phyloP scores from a whole-genome alignment of 306 rosid species.

The Dalbergia cochinchinensis region DNA sequence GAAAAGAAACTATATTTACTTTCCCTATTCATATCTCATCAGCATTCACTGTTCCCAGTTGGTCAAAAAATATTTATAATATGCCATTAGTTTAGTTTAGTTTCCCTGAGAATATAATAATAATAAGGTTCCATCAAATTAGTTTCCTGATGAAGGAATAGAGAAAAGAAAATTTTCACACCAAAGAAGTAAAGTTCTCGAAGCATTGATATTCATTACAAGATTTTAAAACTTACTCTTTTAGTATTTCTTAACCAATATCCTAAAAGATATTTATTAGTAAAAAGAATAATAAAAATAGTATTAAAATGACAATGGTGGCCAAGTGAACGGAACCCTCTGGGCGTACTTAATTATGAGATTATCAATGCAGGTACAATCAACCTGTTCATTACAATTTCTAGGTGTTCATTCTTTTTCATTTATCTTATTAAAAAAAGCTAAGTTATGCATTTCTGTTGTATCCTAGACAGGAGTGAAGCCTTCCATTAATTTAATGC shows the following conservation, averaged over 20 bases:
- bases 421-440: too few species aligned
- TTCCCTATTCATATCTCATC: background rate
- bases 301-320: background rate
- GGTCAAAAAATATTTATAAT: background rate
- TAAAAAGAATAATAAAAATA: background rate
- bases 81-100: background rate
- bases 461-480: background rate
- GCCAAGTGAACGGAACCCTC: background rate
- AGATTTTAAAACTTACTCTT: too few species aligned
- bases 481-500: background rate
- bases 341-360: background rate
- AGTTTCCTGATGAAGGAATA: too few species aligned
- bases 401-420: background rate
- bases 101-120: background rate
- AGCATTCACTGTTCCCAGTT: background rate
- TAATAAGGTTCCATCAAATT: too few species aligned
- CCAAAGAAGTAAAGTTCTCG: too few species aligned
- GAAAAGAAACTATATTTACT: background rate
- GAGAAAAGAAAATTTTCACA: too few species aligned
- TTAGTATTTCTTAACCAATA: too few species aligned
- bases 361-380: background rate
- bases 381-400: background rate
- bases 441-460: background rate
- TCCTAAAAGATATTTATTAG: too few species aligned
- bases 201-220: too few species aligned